Percentiles rank a stretch among this genome's conserved stretches.
Evolutionary conservation across 768 basidiomycete genomes (phyloP).

Genomic region (Boletus vinaceobasis): DNA sequence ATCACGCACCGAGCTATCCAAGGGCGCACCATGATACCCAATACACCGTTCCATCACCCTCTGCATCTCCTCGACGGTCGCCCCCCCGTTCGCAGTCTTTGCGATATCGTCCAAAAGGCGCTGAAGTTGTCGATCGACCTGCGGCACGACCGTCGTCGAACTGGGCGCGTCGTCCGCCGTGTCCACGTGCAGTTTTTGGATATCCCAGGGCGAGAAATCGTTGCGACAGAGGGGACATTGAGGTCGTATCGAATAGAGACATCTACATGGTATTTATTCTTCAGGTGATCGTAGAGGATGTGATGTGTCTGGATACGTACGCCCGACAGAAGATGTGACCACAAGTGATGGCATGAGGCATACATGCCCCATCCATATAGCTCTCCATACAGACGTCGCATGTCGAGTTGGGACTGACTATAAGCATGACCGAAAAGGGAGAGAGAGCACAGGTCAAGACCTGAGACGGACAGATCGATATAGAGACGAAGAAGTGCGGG

Average conservation of each 20-base stretch:
- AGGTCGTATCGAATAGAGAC: conserved; percentile 3
- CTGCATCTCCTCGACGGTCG: conserved; percentile 9
- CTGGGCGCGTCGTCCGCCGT: neutral
- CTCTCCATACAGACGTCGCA: conserved; percentile 15
- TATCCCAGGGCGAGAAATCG: neutral
- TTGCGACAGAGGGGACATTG: conserved; percentile 13
- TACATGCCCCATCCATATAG: neutral
- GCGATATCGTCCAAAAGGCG: neutral
- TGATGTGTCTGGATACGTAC: conserved; percentile 1
- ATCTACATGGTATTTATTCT: neutral
- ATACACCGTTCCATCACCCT: neutral
- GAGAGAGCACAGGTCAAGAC: neutral
- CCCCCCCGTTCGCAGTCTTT: neutral
- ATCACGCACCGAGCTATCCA: neutral
- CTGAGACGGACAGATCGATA: neutral
- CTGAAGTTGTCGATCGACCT: neutral
- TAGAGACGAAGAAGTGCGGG: no score
- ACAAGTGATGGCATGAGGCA: conserved; percentile 7
- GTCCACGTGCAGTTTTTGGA: conserved; percentile 5
- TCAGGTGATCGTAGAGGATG: no score
- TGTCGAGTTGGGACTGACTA: conserved; percentile 6
- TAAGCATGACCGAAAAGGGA: conserved; percentile 4
- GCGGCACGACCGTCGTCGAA: neutral
- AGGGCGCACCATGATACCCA: neutral
- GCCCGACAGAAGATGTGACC: conserved; percentile 14